Percentiles rank a stretch among this genome's conserved stretches.
Evolutionary conservation across 2,329 filamentous ascomycete species (phyloP).

Genomic region (Penicillium hesseltinei): DNA sequence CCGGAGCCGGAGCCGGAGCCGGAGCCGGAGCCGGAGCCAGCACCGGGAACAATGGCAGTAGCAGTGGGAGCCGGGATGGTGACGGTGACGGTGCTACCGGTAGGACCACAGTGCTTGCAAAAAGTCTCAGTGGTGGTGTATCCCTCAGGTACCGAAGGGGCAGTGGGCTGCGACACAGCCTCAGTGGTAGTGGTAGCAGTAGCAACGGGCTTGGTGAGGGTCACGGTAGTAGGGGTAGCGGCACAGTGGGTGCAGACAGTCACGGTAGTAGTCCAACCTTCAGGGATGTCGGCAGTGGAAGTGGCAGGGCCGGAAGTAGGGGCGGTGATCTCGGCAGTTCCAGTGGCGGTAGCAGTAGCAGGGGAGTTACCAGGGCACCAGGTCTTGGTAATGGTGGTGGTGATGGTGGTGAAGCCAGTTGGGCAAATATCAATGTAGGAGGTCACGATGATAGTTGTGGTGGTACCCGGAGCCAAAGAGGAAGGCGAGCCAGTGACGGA

Average conservation of each 20-base stretch:
- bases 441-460: slow-evolving; percentile 41
- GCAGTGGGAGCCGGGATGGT: slow-evolving; percentile 18
- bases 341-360: slow-evolving; percentile 32
- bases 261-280: slow-evolving; percentile 43
- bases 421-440: slow-evolving; percentile 45
- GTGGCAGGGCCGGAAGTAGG: slow-evolving; percentile 17
- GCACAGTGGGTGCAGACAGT: slow-evolving; percentile 42
- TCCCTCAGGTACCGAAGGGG: slow-evolving; percentile 9
- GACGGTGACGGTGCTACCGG: slow-evolving; percentile 20
- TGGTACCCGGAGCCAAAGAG: slow-evolving; percentile 25
- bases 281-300: slow-evolving; percentile 28
- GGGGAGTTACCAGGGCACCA: slow-evolving; percentile 35
- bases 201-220: slow-evolving; percentile 31
- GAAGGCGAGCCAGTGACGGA: slow-evolving; percentile 16
- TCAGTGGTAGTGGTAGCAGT: slow-evolving; percentile 13
- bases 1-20: background rate
- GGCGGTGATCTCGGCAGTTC: slow-evolving; percentile 6
- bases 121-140: slow-evolving; percentile 18
- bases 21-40: background rate
- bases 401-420: slow-evolving; percentile 44
- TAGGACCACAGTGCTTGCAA: slow-evolving; percentile 22
- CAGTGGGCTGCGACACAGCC: slow-evolving; percentile 9
- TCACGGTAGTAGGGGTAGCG: slow-evolving; percentile 39
- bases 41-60: background rate
- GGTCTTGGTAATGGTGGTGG: slow-evolving; percentile 39